These are phyloP conservation scores for Vachellia collinsii DNA, from an alignment of 306 rosid species.

Conservation along the genomic window DNA sequence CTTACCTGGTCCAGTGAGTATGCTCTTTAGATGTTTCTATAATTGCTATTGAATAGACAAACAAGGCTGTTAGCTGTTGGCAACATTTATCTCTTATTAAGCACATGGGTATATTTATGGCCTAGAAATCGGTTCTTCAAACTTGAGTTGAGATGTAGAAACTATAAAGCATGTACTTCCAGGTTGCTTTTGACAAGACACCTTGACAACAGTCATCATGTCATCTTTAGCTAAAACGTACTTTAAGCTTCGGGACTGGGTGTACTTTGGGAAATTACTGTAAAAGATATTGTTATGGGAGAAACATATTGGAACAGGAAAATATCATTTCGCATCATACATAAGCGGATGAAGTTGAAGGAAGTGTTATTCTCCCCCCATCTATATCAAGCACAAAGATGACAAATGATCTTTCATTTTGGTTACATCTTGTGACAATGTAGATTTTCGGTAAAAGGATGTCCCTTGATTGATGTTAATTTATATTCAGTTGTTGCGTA, in stretches of 20 bases:
- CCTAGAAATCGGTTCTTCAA: conserved; percentile 17
- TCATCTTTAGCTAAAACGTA: conserved; percentile 10
- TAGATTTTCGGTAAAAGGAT: conserved; percentile 35
- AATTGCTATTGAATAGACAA: conserved; percentile 1
- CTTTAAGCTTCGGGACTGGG: background rate
- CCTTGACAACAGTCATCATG: background rate
- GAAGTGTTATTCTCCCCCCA: background rate
- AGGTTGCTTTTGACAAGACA: conserved; percentile 11
- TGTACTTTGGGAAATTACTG: conserved; percentile 16
- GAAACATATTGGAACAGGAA: background rate
- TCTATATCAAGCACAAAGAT: background rate
- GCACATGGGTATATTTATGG: background rate
- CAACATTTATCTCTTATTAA: background rate
- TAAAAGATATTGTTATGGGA: background rate
- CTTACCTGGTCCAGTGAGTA: conserved; percentile 98
- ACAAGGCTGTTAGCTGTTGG: background rate
- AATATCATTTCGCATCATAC: background rate
- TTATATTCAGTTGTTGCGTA: conserved; percentile 3
- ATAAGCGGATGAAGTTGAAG: background rate
- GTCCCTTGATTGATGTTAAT: conserved; percentile 10
- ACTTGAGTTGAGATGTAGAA: background rate
- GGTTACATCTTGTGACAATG: background rate
- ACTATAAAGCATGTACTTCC: conserved; percentile 7
- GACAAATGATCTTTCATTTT: background rate
- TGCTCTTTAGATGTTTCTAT: conserved; percentile 34